phyloP scores from a whole-genome alignment of 768 basidiomycete genomes.

The Sarcodon aspratus region DNA sequence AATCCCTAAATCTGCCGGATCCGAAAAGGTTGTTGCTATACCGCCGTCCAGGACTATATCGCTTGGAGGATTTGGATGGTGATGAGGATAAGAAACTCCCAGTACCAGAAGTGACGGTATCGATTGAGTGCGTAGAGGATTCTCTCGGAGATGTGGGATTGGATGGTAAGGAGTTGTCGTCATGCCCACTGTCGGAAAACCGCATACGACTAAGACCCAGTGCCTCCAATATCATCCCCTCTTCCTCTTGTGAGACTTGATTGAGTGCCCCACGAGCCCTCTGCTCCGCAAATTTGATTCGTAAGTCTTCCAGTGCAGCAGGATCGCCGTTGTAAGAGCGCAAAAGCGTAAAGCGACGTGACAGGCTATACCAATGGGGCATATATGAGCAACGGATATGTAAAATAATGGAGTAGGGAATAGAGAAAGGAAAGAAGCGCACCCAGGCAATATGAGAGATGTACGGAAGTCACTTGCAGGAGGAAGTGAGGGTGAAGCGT shows the following conservation, averaged over 20 bases:
- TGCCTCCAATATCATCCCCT: slow-evolving; percentile 74
- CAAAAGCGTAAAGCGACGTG: slow-evolving; percentile 73
- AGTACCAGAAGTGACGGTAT: slow-evolving; percentile 25
- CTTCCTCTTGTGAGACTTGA: slow-evolving; percentile 71
- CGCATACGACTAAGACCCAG: slow-evolving; percentile 42
- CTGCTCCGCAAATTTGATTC: slow-evolving; percentile 62
- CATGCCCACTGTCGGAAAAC: slow-evolving; percentile 6
- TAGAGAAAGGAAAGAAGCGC: slow-evolving; percentile 20
- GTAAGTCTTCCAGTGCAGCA: slow-evolving; percentile 52
- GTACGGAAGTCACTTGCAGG: slow-evolving; percentile 74
- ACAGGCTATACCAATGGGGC: slow-evolving; percentile 40
- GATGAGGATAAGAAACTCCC: slow-evolving; percentile 22
- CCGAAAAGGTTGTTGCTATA: slow-evolving; percentile 85
- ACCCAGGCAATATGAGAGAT: slow-evolving; percentile 80
- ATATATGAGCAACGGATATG: slow-evolving; percentile 2
- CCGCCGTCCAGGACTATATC: slow-evolving; percentile 45
- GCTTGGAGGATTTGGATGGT: slow-evolving; percentile 18
- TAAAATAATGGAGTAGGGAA: slow-evolving; percentile 9
- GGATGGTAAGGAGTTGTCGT: neutral
- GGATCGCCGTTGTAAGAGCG: slow-evolving; percentile 58
- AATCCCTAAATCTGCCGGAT: slow-evolving; percentile 69
- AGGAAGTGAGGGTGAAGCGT: slow-evolving; percentile 45
- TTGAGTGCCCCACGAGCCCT: slow-evolving; percentile 55
- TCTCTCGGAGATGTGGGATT: slow-evolving; percentile 1
- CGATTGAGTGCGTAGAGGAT: slow-evolving; percentile 12